Base-by-base conservation (phyloP, 2,329 filamentous ascomycete species). In the Fusarium siculi region DNA sequence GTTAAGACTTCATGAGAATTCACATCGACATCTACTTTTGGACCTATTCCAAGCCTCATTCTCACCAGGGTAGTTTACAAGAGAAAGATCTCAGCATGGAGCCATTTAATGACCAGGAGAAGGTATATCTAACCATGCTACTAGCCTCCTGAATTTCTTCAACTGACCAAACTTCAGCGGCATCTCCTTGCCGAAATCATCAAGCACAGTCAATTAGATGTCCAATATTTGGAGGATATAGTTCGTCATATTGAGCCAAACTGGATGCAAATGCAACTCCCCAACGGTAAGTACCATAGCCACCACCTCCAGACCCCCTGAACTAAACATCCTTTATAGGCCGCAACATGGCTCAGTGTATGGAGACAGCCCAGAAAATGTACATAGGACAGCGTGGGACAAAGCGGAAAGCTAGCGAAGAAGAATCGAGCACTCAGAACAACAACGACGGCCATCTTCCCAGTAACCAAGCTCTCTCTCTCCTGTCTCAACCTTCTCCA, bases 161-260 rank as follows among this genome's bases (percentile, higher is more conserved):
- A 25, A 50, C 55, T 65, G 47, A 69, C 69, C 52, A 70, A 54
- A 25, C 11, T 53, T n/a, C 75, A 90, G 88, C 87, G 87, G 70
- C 89, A 89, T 76, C 81, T 90, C 68, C 83, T 90, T 63, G 86
- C 84, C 63, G 88, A 90, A 79, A 87, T 89, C 74, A 86, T 90
- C 79, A 90, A 89, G 75, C 83, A 83, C 67, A 90, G 87, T 80
- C 79, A 83, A 36, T 79, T 89, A 66, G 84, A 88, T 63, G 77
- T 88, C 30, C 78, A 81, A 16, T 79, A 78, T 23, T 79, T 90
- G 36, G 83, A 85, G 25, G 80, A 81, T 18, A 88, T 90, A 68
- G 82, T 90, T 43, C 79, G 84, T 65, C 79, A 78, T 15, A 75
- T 86, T 59, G 79, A 82, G 66, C 84, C 85, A 14, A 81, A 84